Percentiles rank a stretch among this genome's conserved stretches.
Evolutionary conservation across 2,329 filamentous ascomycete species (phyloP).

Genomic region (Cercospora brassicicola): DNA sequence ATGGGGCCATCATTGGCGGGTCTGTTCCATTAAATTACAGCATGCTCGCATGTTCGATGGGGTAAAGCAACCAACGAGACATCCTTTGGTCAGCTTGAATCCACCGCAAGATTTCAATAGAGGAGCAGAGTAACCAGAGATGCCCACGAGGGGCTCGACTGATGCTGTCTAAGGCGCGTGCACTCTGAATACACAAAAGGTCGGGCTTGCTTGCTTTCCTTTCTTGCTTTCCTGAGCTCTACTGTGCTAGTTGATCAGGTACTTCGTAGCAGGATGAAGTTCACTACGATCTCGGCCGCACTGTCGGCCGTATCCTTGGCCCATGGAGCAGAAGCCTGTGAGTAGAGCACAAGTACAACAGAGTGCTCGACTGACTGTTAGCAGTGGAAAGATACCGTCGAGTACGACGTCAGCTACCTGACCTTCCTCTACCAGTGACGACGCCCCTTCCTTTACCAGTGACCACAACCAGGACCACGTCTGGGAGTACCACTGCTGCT

Average conservation of each 20-base stretch:
- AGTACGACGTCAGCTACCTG: neutral
- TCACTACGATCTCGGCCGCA: conserved; percentile 2
- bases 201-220: neutral
- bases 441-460: neutral
- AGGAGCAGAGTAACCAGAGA: conserved; percentile 6
- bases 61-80: neutral
- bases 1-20: neutral
- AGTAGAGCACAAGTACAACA: neutral
- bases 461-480: neutral
- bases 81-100: conserved; percentile 4
- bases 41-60: neutral
- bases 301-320: conserved; percentile 16
- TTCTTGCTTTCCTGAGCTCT: neutral
- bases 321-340: neutral
- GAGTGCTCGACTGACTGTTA: neutral
- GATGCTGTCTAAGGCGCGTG: neutral
- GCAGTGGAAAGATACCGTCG: neutral
- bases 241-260: neutral
- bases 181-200: conserved; percentile 13
- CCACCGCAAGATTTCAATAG: conserved; percentile 2
- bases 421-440: neutral
- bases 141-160: neutral
- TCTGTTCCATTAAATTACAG: neutral
- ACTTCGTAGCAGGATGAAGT: neutral
- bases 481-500: neutral